Conservation (phyloP, 2,329 filamentous ascomycete species). For the Nemania diffusa region DNA sequence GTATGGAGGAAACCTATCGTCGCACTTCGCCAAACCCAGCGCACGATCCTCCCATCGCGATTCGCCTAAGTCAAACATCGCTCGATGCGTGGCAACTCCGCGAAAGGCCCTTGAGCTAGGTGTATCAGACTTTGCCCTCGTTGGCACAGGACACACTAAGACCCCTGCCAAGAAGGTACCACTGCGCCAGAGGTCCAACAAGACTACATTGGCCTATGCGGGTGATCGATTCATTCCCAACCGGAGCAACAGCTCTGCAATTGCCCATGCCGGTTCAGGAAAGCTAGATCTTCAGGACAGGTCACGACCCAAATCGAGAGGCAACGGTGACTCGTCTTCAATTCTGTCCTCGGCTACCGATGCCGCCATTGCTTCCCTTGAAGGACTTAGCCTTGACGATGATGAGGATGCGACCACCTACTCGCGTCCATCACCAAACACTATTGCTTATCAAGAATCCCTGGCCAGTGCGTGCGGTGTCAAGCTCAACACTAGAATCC, state of each 20-base stretch:
- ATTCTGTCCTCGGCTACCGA: slow-evolving; percentile 83
- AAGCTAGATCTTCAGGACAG: slow-evolving; percentile 81
- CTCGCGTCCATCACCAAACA: slow-evolving; percentile 84
- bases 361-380: slow-evolving; percentile 81
- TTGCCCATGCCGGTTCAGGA: slow-evolving; percentile 80
- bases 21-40: slow-evolving; percentile 77
- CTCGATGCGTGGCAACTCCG: slow-evolving; percentile 76
- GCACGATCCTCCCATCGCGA: slow-evolving; percentile 78
- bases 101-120: slow-evolving; percentile 86
- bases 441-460: slow-evolving; percentile 90
- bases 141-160: slow-evolving; percentile 77
- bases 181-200: slow-evolving; percentile 66
- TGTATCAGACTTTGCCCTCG: slow-evolving; percentile 91
- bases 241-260: slow-evolving; percentile 87
- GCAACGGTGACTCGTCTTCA: slow-evolving; percentile 74
- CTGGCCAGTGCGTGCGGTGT: slow-evolving; percentile 92
- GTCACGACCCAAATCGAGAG: slow-evolving; percentile 77
- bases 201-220: slow-evolving; percentile 82
- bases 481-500: slow-evolving; percentile 91
- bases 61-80: slow-evolving; percentile 97
- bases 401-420: slow-evolving; percentile 77
- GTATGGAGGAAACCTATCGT: slow-evolving; percentile 81
- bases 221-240: slow-evolving; percentile 97
- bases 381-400: slow-evolving; percentile 78
- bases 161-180: slow-evolving; percentile 69